Conservation (phyloP, 305 asterid species). For the Ilex paraguariensis region DNA sequence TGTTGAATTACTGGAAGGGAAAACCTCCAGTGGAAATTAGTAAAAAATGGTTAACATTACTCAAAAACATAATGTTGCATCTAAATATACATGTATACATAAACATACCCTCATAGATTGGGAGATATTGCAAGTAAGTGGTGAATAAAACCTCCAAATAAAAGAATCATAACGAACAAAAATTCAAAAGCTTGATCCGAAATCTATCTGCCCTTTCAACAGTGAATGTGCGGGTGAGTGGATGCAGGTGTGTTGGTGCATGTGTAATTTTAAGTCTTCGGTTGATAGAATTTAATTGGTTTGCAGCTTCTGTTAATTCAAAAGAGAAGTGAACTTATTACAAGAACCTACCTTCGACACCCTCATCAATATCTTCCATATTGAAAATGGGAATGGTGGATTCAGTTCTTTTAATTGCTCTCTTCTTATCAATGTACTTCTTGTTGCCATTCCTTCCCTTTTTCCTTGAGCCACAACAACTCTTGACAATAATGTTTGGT, state of each 20-base stretch:
- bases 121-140: too few relatives aligned
- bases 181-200: too few relatives aligned
- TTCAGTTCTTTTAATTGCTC: slow-evolving; percentile 62
- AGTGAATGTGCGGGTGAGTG: too few relatives aligned
- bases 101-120: too few relatives aligned
- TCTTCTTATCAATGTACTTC: slow-evolving; percentile 60
- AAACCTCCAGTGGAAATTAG: too few relatives aligned
- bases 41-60: too few relatives aligned
- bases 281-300: slow-evolving; percentile 1
- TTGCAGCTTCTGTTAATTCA: neutral
- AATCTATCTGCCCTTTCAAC: too few relatives aligned
- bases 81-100: too few relatives aligned
- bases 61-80: too few relatives aligned
- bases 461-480: slow-evolving; percentile 87
- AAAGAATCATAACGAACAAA: too few relatives aligned
- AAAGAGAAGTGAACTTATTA: neutral
- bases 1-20: too few relatives aligned
- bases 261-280: neutral
- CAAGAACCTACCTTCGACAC: slow-evolving; percentile 59
- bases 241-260: neutral
- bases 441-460: slow-evolving; percentile 52
- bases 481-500: slow-evolving; percentile 74
- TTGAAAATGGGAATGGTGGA: slow-evolving; percentile 74
- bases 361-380: slow-evolving; percentile 74
- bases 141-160: too few relatives aligned